A percentile compares a stretch with the other conserved stretches of the same genome.
Evolutionary conservation across 208 protist species (phyloP).

Genomic region (Zelonia costaricensis): DNA sequence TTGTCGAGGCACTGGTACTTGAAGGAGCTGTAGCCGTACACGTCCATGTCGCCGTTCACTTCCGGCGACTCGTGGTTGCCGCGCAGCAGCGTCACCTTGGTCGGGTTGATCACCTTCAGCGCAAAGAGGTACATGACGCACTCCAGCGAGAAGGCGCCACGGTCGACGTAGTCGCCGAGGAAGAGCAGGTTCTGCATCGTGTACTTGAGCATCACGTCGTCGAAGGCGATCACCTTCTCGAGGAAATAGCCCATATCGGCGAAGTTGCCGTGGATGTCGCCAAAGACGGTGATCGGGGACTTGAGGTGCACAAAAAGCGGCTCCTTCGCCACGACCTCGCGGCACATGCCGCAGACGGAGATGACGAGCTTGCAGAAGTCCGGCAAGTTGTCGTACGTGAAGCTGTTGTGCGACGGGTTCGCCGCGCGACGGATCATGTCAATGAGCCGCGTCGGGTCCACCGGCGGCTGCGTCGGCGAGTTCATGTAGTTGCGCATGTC

Average conservation of each 20-base stretch:
- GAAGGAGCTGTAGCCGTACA: conserved; percentile 93
- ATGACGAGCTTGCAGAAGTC: conserved; percentile 88
- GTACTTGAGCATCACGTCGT: conserved; percentile 92
- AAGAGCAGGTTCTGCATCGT: conserved; percentile 95
- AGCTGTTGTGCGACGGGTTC: conserved; percentile 71
- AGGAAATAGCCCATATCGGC: conserved; percentile 92
- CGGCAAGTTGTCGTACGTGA: conserved; percentile 81
- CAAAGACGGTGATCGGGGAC: conserved; percentile 90
- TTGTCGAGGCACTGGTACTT: conserved; percentile 92
- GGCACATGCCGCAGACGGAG: conserved; percentile 84
- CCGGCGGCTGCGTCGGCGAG: conserved; percentile 78
- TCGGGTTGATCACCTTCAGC: conserved; percentile 87
- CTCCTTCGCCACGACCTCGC: conserved; percentile 87
- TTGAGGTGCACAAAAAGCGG: conserved; percentile 87
- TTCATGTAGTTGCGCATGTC: conserved; percentile 91
- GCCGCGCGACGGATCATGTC: conserved; percentile 82
- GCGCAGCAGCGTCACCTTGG: conserved; percentile 91
- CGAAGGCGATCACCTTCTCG: conserved; percentile 86
- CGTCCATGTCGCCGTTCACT: conserved; percentile 93
- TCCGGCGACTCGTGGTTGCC: conserved; percentile 94
- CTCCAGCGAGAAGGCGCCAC: conserved; percentile 91
- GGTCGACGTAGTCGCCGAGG: conserved; percentile 98
- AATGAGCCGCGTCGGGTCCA: conserved; percentile 83
- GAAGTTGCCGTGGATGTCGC: conserved; percentile 95
- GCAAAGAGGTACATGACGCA: conserved; percentile 90